Evolutionary conservation across 805 yeast species (phyloP), one percentile per base, ranked within the genome.

Genomic region (Candida gorgasii): DNA sequence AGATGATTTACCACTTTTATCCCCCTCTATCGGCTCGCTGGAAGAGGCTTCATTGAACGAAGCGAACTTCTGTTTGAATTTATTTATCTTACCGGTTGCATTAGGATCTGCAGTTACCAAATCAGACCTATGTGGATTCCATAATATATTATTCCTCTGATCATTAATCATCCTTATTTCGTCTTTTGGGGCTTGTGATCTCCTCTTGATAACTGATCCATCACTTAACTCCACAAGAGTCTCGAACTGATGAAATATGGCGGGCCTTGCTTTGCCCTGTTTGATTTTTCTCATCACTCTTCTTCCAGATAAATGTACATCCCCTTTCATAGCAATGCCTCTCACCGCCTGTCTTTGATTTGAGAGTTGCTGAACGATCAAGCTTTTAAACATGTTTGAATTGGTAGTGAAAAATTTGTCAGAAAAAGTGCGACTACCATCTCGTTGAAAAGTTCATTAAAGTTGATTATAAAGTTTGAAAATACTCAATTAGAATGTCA

Each of bases 191-290:
- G 81, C 88, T 50, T 86, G 95, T 0, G 96, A 81, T 54, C 86
- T 77, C 65, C 99, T 78, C 26, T 70, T 72, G 24, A 89, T 73
- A 1, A 95, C 96, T 22, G 97, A 86, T 1, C 99, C 99, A 61
- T 93, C 99, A 51, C 95, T 84, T 45, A 90, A 75, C 65, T 92
- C 96, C n/a, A 93, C 90, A 27, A 76, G 65, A 23, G 90, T 85
- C 50, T 92, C 89, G 61, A 93, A 93, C 62, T 88, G 88, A 67
- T 92, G 79, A 65, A 88, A 90, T 30, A 93, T 85, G 24, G 97
- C 89, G 1, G 98, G 97, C 65, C 97, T 80, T 13, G 96, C 89
- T 61, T 86, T 86, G 43, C 97, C 97, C 43, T 83, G 65, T 46
- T 70, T 64, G 53, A 86, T 84, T 61, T 80, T 84, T 60, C 79